Evolutionary conservation across 2,329 filamentous ascomycete species (phyloP).

Genomic region (Pseudogymnoascus sp.): DNA sequence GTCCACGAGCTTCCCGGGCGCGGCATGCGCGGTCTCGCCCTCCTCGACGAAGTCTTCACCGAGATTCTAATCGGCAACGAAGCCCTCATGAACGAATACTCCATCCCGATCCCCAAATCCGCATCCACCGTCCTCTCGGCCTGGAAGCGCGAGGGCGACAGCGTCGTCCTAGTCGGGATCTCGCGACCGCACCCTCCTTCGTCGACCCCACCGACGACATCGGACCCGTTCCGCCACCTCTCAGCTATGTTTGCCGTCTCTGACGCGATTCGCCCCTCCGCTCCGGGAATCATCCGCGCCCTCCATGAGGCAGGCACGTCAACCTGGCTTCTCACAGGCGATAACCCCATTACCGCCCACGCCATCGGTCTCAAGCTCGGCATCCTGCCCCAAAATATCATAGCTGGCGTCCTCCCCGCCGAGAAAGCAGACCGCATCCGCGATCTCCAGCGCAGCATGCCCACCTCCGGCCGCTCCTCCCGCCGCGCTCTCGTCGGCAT

Average conservation of each 20-base stretch:
- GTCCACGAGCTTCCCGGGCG: slow-evolving; percentile 64
- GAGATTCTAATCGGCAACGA: slow-evolving; percentile 67
- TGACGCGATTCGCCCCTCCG: slow-evolving; percentile 72
- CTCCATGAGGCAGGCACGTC: slow-evolving; percentile 59
- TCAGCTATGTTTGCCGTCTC: slow-evolving; percentile 66
- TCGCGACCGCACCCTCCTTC: slow-evolving; percentile 21
- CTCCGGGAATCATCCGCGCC: slow-evolving; percentile 53
- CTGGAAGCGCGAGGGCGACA: slow-evolving; percentile 59
- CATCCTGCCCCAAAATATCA: slow-evolving; percentile 65
- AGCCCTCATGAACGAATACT: slow-evolving; percentile 50
- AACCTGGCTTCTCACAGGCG: slow-evolving; percentile 89
- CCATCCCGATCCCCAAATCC: slow-evolving; percentile 33
- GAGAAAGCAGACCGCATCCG: slow-evolving; percentile 70
- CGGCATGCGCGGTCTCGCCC: slow-evolving; percentile 55
- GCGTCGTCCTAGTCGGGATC: slow-evolving; percentile 51
- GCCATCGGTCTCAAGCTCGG: slow-evolving; percentile 71
- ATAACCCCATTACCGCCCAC: slow-evolving; percentile 76
- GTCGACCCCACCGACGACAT: background rate
- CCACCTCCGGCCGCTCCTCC: slow-evolving; percentile 1
- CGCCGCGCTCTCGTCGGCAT: slow-evolving; percentile 59
- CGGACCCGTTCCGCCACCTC: slow-evolving; percentile 41
- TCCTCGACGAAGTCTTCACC: slow-evolving; percentile 23
- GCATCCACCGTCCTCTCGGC: slow-evolving; percentile 36
- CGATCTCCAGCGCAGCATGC: slow-evolving; percentile 41
- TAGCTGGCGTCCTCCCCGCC: slow-evolving; percentile 78